Evolutionary conservation across 73 alveolate species (phyloP), one percentile per base, ranked within the genome.

Genomic region (Paramecium tetraurelia): DNA sequence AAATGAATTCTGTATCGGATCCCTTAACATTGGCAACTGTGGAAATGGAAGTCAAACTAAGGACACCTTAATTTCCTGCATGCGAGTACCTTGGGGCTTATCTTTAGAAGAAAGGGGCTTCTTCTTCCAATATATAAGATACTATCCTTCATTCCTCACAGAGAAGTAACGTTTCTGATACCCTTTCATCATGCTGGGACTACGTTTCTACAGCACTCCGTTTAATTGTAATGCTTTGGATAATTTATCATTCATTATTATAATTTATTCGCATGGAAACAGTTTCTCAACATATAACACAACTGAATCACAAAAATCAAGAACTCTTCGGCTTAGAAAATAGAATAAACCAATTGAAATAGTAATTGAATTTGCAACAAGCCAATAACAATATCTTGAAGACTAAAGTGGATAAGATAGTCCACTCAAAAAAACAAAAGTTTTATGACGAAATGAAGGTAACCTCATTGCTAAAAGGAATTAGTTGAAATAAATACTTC

Each of bases 81-180:
- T 72, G 69, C 69, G 69, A 72, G 46, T 72, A 72, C 86, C 59
- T 40, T 72, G 43, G 33, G 90, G 90, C 46, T 80, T 44, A 80
- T 22, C 50, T 46, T 80, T 41, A 24, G 90, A 80, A 31, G 90
- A 43, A 31, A 20, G 29, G 31, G 90, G 90, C 57, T 80, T 80
- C 31, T 33, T 80, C 43, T 41, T 41, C 46, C 57, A 80, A 46
- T 80, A 80, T 2, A 43, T 40, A 21, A 77, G 89, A 31, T 27
- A 41, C 27, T 80, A 22, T 22, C 90, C 90, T 22, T 80, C 43
- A 48, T 48, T 21, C 27, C 90, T 41, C 21, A 80, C 38, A 12
- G 75, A 24, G 29, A 80, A 80, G 57, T 80, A 80, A 31, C 76
- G 70, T 21, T 41, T 46, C 38, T 21, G 48, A 24, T 38, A 20